phyloP scores from a whole-genome alignment of 2,329 filamentous ascomycete genomes.

The Clonostachys chloroleuca region DNA sequence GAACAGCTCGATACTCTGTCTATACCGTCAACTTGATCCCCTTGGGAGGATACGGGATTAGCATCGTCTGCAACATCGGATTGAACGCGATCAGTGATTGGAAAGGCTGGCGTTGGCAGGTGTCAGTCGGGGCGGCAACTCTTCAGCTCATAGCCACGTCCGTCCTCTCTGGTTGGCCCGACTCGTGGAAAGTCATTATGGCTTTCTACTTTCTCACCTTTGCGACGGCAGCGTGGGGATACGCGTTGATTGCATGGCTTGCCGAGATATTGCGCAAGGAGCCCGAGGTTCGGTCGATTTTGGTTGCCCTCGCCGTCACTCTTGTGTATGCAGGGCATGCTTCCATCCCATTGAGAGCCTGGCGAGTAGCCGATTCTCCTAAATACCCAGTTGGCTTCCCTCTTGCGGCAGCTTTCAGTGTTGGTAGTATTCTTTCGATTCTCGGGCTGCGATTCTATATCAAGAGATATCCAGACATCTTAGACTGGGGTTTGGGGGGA shows the following conservation, averaged over 20 bases:
- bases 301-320: conserved; percentile 27
- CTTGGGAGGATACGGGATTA: conserved; percentile 20
- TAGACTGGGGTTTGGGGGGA: conserved; percentile 5
- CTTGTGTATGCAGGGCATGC: conserved; percentile 31
- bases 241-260: conserved; percentile 27
- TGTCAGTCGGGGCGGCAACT: conserved; percentile 19
- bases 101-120: conserved; percentile 32
- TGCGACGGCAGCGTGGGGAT: conserved; percentile 21
- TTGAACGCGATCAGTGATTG: conserved; percentile 27
- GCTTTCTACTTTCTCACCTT: conserved; percentile 29
- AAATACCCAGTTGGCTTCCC: conserved; percentile 29
- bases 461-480: conserved; percentile 11
- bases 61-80: conserved; percentile 26
- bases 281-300: conserved; percentile 25
- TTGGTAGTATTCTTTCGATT: conserved; percentile 20
- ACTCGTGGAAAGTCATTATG: conserved; percentile 20
- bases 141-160: conserved; percentile 20
- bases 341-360: conserved; percentile 28
- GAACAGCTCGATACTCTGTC: conserved; percentile 16
- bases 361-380: conserved; percentile 24
- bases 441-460: conserved; percentile 22
- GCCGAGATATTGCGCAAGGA: conserved; percentile 24
- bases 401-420: conserved; percentile 22
- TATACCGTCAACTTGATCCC: conserved; percentile 25
- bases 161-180: conserved; percentile 24